Percentiles rank a stretch among this genome's conserved stretches.
phyloP scores from a whole-genome alignment of 2,329 filamentous ascomycete genomes.

The Neospermospora avenae region DNA sequence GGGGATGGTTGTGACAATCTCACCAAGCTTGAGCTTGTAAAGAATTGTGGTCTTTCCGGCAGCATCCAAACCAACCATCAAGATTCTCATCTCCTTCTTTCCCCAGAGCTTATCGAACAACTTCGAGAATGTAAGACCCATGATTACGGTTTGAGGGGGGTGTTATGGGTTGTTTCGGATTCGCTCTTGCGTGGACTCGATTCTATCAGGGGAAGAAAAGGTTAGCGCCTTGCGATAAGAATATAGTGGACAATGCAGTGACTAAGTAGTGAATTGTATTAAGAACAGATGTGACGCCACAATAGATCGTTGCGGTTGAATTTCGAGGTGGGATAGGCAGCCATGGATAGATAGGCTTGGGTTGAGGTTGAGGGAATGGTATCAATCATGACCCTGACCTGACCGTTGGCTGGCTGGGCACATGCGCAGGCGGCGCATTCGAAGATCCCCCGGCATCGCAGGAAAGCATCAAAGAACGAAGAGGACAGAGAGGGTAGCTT shows the following conservation, averaged over 20 bases:
- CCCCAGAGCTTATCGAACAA: slow-evolving; percentile 95
- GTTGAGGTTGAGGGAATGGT: slow-evolving; percentile 14
- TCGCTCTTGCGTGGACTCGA: slow-evolving; percentile 31
- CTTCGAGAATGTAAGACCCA: slow-evolving; percentile 98
- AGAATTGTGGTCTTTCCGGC: slow-evolving; percentile 99
- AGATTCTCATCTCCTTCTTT: slow-evolving; percentile 99
- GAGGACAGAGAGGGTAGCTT: slow-evolving; percentile 20
- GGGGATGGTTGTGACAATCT: slow-evolving; percentile 98
- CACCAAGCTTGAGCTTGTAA: slow-evolving; percentile 99
- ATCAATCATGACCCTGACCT: slow-evolving; percentile 15
- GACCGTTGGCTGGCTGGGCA: slow-evolving; percentile 4
- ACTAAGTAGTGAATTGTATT: slow-evolving; percentile 20
- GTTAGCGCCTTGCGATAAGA: slow-evolving; percentile 21
- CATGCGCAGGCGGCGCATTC: slow-evolving; percentile 26
- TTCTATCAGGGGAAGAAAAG: slow-evolving; percentile 15
- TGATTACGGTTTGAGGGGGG: slow-evolving; percentile 58
- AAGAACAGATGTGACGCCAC: slow-evolving; percentile 29
- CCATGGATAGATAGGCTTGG: slow-evolving; percentile 24
- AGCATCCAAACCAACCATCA: slow-evolving; percentile 99
- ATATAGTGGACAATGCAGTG: background rate
- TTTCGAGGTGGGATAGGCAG: slow-evolving; percentile 23
- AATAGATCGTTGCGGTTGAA: slow-evolving; percentile 17
- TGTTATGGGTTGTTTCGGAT: slow-evolving; percentile 36
- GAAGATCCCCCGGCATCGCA: slow-evolving; percentile 8
- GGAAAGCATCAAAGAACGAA: slow-evolving; percentile 6